Evolutionary conservation across 176 grass and related monocot species (phyloP).

Genomic region (Hordeum marinum): DNA sequence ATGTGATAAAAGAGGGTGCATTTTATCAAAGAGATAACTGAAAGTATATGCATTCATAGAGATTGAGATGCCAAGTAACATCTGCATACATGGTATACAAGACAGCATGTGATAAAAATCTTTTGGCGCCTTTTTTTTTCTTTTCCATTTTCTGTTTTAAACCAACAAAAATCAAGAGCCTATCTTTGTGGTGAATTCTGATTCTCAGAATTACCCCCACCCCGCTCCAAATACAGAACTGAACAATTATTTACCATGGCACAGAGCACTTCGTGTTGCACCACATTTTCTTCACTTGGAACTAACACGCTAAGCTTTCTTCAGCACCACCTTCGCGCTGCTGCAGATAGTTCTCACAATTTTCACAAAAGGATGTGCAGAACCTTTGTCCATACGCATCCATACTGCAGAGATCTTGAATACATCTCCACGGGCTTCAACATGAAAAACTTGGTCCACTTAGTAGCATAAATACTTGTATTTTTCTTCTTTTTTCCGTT

Average conservation of each 20-base stretch:
- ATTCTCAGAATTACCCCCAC: slow-evolving; percentile 42
- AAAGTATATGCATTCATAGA: neutral
- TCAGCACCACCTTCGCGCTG: slow-evolving; percentile 35
- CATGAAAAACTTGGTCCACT: slow-evolving; percentile 34
- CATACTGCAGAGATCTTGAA: slow-evolving; percentile 33
- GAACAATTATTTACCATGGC: slow-evolving; percentile 67
- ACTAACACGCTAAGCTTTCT: slow-evolving; percentile 44
- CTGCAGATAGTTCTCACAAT: slow-evolving; percentile 37
- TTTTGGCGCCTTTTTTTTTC: neutral
- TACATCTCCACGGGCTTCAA: slow-evolving; percentile 30
- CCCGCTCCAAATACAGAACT: slow-evolving; percentile 30
- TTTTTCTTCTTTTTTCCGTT: neutral
- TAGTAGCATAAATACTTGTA: slow-evolving; percentile 26
- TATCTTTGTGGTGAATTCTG: slow-evolving; percentile 33
- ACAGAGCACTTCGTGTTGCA: slow-evolving; percentile 45
- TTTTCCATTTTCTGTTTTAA: neutral
- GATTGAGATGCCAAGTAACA: slow-evolving; percentile 14
- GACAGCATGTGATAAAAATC: neutral
- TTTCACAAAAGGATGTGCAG: slow-evolving; percentile 35
- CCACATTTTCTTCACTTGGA: slow-evolving; percentile 43
- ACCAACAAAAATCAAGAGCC: slow-evolving; percentile 25
- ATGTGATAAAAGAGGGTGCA: no score
- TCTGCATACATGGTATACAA: slow-evolving; percentile 36
- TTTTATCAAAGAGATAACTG: no score
- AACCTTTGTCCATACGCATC: slow-evolving; percentile 57